Evolutionary conservation across 768 basidiomycete species (phyloP).

Genomic region (Pisolithus marmoratus): DNA sequence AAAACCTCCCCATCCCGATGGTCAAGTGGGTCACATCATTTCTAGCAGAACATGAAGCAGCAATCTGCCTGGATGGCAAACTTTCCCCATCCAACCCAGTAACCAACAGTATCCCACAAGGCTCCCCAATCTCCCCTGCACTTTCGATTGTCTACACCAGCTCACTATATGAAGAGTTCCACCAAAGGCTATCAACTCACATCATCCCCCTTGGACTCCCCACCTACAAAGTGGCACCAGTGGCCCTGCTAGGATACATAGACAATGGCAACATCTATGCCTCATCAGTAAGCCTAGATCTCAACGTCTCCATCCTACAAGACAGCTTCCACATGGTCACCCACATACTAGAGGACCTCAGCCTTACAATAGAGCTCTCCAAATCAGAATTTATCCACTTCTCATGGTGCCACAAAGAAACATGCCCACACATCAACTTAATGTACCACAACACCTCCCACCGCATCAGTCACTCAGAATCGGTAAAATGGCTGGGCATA

Average conservation of each 20-base stretch:
- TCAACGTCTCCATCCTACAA: not conserved
- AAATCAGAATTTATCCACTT: not conserved
- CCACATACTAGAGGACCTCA: not conserved
- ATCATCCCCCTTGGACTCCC: too few relatives aligned
- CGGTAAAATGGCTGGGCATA: conserved; percentile 30
- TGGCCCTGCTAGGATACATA: not conserved
- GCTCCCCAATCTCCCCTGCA: too few relatives aligned
- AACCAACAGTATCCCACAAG: conserved; percentile 7
- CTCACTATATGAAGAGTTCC: too few relatives aligned
- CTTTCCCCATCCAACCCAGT: not conserved
- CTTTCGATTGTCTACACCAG: conserved; percentile 20
- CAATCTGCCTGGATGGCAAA: not conserved
- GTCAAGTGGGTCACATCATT: not conserved
- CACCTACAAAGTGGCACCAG: too few relatives aligned
- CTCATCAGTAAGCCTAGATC: not conserved
- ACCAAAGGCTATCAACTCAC: not conserved
- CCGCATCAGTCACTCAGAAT: not conserved
- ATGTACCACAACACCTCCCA: conserved; percentile 1
- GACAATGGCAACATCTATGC: not conserved
- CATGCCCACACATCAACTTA: conserved; percentile 1
- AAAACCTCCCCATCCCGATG: not conserved
- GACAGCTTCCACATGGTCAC: not conserved
- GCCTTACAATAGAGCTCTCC: not conserved
- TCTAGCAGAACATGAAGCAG: not conserved
- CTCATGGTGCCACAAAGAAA: conserved; percentile 3